Percentiles rank a stretch among this genome's conserved stretches.
Conservation (phyloP, 306 rosid species). For the Trifolium pratense region DNA sequence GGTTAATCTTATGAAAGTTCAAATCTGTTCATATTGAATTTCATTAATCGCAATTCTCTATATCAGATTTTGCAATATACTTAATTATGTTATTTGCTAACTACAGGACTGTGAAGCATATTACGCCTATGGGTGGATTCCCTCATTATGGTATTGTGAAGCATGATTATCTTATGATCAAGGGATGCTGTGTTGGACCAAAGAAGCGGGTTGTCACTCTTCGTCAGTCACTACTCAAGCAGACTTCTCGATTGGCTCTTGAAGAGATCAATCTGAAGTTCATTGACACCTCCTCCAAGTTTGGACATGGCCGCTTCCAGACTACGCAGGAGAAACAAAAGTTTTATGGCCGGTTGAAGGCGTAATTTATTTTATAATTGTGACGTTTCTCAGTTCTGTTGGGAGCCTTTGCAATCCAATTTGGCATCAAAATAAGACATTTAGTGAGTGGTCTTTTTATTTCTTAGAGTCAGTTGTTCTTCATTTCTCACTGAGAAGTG, state of each 20-base stretch:
- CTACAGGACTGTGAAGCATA: conserved; percentile 74
- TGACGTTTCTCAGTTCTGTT: neutral
- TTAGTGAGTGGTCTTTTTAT: neutral
- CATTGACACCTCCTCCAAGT: conserved; percentile 78
- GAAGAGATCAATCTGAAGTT: conserved; percentile 78
- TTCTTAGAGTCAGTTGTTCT: neutral
- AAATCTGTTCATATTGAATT: neutral
- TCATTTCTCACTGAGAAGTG: neutral
- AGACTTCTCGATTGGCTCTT: conserved; percentile 71
- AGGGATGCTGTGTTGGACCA: conserved; percentile 74
- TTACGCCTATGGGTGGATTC: conserved; percentile 86
- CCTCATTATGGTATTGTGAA: conserved; percentile 76
- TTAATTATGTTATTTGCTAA: neutral
- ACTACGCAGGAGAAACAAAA: conserved; percentile 67
- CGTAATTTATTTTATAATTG: conserved; percentile 26
- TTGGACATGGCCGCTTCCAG: conserved; percentile 92
- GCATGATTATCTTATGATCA: conserved; percentile 67
- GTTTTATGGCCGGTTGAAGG: conserved; percentile 71
- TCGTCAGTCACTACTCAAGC: conserved; percentile 75
- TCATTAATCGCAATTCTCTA: neutral
- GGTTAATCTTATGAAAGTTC: neutral
- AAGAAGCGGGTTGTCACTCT: conserved; percentile 76
- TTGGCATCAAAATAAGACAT: neutral
- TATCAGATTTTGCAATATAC: neutral
- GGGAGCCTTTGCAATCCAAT: neutral